Base-by-base conservation (phyloP, 1,139 yeast species). In the Yamadazyma songkhlaensis region DNA sequence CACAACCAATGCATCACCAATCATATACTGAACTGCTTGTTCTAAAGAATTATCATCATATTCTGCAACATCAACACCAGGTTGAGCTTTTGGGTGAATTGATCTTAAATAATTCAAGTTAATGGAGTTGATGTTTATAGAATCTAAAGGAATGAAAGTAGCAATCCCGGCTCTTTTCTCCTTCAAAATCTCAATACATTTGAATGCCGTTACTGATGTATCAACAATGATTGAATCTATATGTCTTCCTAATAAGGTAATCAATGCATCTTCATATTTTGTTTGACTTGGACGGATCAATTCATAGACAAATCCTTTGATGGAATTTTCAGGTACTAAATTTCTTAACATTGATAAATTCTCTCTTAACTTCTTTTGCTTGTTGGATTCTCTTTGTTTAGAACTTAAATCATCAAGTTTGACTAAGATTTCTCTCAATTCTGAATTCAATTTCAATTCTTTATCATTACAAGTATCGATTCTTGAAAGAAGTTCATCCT, bases 221-320 rank as follows among this genome's bases (percentile, higher is more conserved):
- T 88, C 96, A 4, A 92, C 98, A 24, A 92, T 75, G 9, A 92
- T 76, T 0, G 97, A 77, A 56, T 92, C 95, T 48, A 81, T 77
- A 51, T 87, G 77, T 45, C 77, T 74, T 4, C 97, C 98, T 31
- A 92, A 64, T 6, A 86, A 76, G 0, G 95, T 84, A 35, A 86
- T 80, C 30, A 92, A 74, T 0, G 98, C 96, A 6, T 70, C 53
- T 37, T 85, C 89, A 56, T 80, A 90, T 51, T 78, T 83, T 41
- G 78, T 80, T 50, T 84, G 86, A 17, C 80, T 73, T 8, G 97
- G 96, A 39, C 80, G 77, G 33, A 95, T 84, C 27, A 92, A 65
- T 50, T 89, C 97, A 46, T 80, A 75, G 2, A 90, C 79, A 20
- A 87, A 60, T 1, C 97, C 97, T 47, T 75, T 77, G 7, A 90